A percentile compares a stretch with the other conserved stretches of the same genome.
phyloP scores from a whole-genome alignment of 2,329 filamentous ascomycete species.

The Remersonia thermophila region DNA sequence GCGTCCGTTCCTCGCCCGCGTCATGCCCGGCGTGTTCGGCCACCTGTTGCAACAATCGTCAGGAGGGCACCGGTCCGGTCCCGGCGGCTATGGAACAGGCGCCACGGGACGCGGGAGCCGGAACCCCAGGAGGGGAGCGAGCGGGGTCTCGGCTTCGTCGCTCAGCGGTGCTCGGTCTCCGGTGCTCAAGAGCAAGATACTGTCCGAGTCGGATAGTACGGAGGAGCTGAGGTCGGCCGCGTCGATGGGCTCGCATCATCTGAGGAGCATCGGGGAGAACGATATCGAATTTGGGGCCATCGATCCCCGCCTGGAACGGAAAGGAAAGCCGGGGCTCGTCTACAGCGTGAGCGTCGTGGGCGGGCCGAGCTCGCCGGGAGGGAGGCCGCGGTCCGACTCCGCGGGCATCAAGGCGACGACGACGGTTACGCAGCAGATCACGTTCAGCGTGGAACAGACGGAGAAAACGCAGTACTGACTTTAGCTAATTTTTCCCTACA shows the following conservation, averaged over 20 bases:
- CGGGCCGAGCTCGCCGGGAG: background rate
- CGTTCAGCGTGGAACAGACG: slow-evolving; percentile 1
- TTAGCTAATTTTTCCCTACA: too few species aligned
- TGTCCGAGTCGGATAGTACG: slow-evolving; percentile 8
- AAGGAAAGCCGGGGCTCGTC: background rate
- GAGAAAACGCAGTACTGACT: too few species aligned
- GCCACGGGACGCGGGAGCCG: background rate
- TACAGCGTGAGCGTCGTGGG: slow-evolving; percentile 11
- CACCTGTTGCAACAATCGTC: slow-evolving; percentile 1
- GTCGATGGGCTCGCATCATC: too few species aligned
- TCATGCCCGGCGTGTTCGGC: slow-evolving; percentile 13
- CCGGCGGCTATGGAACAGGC: background rate
- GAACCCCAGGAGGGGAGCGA: too few species aligned
- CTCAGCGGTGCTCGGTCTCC: too few species aligned
- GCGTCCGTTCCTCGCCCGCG: slow-evolving; percentile 19
- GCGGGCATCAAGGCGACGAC: slow-evolving; percentile 7
- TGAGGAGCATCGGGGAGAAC: background rate
- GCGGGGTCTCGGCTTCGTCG: too few species aligned
- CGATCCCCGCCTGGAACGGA: background rate
- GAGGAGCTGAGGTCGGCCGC: background rate
- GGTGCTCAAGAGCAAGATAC: background rate
- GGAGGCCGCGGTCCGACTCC: background rate
- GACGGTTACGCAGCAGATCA: slow-evolving; percentile 7
- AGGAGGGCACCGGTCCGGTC: background rate
- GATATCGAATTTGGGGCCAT: slow-evolving; percentile 10